Conservation (phyloP, 2,329 filamentous ascomycete species). For the Metarhizium brunneum region DNA sequence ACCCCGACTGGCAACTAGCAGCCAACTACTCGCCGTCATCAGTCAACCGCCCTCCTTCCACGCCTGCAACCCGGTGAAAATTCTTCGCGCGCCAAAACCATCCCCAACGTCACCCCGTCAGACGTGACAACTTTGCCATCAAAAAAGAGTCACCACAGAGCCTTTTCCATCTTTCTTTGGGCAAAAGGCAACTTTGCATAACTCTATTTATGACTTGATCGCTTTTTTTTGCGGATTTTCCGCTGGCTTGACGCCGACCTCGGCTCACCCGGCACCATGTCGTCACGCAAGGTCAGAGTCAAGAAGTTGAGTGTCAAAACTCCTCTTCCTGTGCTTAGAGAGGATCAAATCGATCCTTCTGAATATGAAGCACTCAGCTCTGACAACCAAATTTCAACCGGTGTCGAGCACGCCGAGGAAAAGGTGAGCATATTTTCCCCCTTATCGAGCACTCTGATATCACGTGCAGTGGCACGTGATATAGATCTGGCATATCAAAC, state of each 20-base stretch:
- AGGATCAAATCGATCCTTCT: constrained; percentile 79
- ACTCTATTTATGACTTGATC: constrained; percentile 51
- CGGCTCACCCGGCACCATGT: constrained; percentile 40
- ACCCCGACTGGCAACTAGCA: neutral
- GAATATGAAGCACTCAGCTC: constrained; percentile 81
- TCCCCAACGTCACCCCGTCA: constrained; percentile 47
- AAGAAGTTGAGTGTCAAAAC: constrained; percentile 92
- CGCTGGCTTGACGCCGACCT: constrained; percentile 34
- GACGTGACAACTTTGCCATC: constrained; percentile 40
- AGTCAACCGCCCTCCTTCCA: constrained; percentile 13
- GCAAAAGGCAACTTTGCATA: constrained; percentile 44
- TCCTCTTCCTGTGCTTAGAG: constrained; percentile 75
- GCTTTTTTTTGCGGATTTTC: constrained; percentile 56
- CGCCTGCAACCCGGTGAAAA: constrained; percentile 36
- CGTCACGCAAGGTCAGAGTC: constrained; percentile 63
- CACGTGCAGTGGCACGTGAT: constrained; percentile 43
- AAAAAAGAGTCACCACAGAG: constrained; percentile 41
- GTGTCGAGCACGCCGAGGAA: constrained; percentile 95
- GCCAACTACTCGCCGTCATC: constrained; percentile 5
- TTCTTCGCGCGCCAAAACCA: constrained; percentile 45
- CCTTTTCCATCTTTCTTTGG: constrained; percentile 39
- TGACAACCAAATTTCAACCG: constrained; percentile 82
- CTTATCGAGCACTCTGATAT: constrained; percentile 25
- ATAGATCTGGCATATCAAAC: constrained; percentile 4
- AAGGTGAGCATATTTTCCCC: constrained; percentile 60